phyloP scores from a whole-genome alignment of 2,329 filamentous ascomycete species.

The Ophiostoma perfectum region DNA sequence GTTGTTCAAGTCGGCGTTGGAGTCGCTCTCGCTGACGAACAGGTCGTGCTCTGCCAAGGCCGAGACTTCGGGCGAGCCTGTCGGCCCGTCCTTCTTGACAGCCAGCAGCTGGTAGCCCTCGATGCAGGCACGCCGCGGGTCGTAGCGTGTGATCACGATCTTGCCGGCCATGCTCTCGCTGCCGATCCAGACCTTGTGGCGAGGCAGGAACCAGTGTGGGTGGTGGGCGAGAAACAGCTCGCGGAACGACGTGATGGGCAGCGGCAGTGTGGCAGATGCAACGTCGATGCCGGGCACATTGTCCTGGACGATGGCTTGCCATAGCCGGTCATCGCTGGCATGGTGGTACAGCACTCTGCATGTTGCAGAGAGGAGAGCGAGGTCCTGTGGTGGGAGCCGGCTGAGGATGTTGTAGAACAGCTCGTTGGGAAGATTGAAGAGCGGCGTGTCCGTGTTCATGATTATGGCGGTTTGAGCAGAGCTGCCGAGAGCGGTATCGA shows the following conservation, averaged over 20 bases:
- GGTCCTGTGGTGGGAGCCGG: conserved; percentile 59
- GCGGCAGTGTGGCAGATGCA: conserved; percentile 46
- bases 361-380: conserved; percentile 52
- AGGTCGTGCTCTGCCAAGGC: neutral
- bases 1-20: conserved; percentile 37
- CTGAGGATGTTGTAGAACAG: conserved; percentile 66
- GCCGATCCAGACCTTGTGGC: conserved; percentile 78
- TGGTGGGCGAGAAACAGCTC: conserved; percentile 70
- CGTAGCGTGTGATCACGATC: conserved; percentile 70
- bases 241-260: conserved; percentile 57
- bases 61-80: too few relatives aligned
- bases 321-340: conserved; percentile 62
- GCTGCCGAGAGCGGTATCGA: too few relatives aligned
- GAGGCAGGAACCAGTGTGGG: conserved; percentile 77
- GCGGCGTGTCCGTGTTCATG: conserved; percentile 17
- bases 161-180: conserved; percentile 69
- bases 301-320: conserved; percentile 63
- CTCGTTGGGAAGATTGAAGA: conserved; percentile 59
- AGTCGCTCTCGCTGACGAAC: conserved; percentile 30
- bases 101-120: conserved; percentile 74
- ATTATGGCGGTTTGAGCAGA: too few relatives aligned
- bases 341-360: conserved; percentile 57
- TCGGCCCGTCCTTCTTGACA: conserved; percentile 43
- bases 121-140: conserved; percentile 66
- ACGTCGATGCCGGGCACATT: conserved; percentile 57